Percentiles rank a stretch among this genome's conserved stretches.
Conservation (phyloP, 306 rosid genomes). For the Albizia julibrissin region DNA sequence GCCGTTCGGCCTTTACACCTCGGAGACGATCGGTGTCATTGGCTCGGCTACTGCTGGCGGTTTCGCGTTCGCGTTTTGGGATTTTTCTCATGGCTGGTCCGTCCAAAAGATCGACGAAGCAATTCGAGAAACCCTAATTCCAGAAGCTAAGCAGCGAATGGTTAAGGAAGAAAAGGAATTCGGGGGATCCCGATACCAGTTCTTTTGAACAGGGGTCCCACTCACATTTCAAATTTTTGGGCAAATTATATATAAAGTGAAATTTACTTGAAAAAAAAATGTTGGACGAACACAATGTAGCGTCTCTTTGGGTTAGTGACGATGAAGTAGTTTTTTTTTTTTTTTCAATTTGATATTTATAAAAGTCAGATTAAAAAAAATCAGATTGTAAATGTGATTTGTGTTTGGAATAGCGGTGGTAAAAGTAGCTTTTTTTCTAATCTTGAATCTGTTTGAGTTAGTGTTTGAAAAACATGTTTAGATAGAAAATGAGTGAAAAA, state of each 20-base stretch:
- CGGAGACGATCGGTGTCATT: conserved; percentile 19
- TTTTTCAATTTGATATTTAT: no score
- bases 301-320: no score
- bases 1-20: conserved; percentile 51
- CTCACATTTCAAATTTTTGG: neutral
- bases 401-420: no score
- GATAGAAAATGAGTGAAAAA: no score
- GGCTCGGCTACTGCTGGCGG: neutral
- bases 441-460: no score
- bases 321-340: no score
- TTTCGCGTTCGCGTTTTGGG: conserved; percentile 29
- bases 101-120: neutral
- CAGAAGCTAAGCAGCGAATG: neutral
- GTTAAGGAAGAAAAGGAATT: neutral
- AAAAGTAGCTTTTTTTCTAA: no score
- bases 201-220: neutral
- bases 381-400: no score
- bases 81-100: conserved; percentile 12
- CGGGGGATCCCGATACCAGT: neutral
- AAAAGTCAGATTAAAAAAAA: no score
- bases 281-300: no score
- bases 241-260: neutral
- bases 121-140: conserved; percentile 32
- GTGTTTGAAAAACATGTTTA: no score
- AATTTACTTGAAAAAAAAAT: neutral